These are phyloP conservation scores for Boletus rubroflammeus DNA, from an alignment of 768 basidiomycete species.

Conservation along the genomic window DNA sequence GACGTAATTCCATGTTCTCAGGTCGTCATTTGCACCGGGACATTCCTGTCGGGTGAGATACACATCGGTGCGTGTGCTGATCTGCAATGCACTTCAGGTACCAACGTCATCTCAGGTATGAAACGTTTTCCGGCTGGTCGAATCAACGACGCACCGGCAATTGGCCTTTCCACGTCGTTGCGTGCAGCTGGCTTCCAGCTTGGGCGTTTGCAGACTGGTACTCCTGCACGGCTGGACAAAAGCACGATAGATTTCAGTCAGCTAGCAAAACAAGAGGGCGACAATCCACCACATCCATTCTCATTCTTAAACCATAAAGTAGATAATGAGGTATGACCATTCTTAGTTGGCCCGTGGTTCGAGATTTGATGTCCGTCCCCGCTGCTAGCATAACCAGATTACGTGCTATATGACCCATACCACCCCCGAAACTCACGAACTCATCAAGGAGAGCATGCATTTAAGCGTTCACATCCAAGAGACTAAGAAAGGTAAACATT, in stretches of 20 bases:
- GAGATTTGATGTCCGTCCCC: not conserved
- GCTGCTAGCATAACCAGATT: slow-evolving; percentile 66
- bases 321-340: slow-evolving; percentile 57
- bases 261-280: slow-evolving; percentile 64
- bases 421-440: slow-evolving; percentile 64
- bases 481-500: slow-evolving; percentile 68
- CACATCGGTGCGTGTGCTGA: slow-evolving; percentile 61
- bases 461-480: slow-evolving; percentile 84
- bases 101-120: slow-evolving; percentile 42
- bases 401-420: slow-evolving; percentile 71
- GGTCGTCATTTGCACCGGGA: slow-evolving; percentile 88
- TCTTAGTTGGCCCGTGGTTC: not conserved
- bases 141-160: slow-evolving; percentile 65
- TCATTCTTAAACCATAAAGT: slow-evolving; percentile 69
- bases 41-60: slow-evolving; percentile 87
- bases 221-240: slow-evolving; percentile 74
- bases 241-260: slow-evolving; percentile 66
- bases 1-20: slow-evolving; percentile 73
- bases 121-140: slow-evolving; percentile 77
- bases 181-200: slow-evolving; percentile 74
- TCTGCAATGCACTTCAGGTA: not conserved
- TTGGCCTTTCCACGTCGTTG: slow-evolving; percentile 75
- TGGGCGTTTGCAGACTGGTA: slow-evolving; percentile 81
- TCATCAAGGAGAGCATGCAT: slow-evolving; percentile 75
- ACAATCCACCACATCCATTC: slow-evolving; percentile 64